These are phyloP conservation scores for Cryptosporidium ubiquitum DNA, from an alignment of 169 alveolate species.

Conservation along the genomic window DNA sequence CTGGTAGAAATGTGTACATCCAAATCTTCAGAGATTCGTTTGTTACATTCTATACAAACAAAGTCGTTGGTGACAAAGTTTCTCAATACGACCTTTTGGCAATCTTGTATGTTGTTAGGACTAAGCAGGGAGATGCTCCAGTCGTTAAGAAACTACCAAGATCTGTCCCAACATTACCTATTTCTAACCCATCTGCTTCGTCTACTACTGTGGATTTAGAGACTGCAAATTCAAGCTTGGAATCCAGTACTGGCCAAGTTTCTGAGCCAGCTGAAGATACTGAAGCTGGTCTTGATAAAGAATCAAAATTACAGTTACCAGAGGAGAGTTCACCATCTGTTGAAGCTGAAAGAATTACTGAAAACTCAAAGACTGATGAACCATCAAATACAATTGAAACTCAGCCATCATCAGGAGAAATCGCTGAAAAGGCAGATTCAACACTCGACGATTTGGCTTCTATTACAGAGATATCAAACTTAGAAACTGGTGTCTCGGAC, in stretches of 20 bases:
- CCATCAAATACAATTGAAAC: background rate
- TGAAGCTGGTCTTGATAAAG: background rate
- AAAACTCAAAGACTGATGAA: background rate
- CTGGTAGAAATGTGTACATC: constrained; percentile 65
- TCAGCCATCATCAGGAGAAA: background rate
- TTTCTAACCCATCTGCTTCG: constrained; percentile 10
- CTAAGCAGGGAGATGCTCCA: constrained; percentile 57
- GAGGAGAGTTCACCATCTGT: background rate
- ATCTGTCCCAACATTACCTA: constrained; percentile 65
- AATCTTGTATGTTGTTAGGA: constrained; percentile 14
- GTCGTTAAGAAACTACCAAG: constrained; percentile 51
- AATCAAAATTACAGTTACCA: background rate
- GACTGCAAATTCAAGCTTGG: background rate
- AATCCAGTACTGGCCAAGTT: background rate
- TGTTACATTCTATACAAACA: constrained; percentile 22
- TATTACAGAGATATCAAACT: constrained; percentile 4
- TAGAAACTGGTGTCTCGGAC: background rate
- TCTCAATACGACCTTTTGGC: constrained; percentile 47
- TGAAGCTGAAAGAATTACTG: constrained; percentile 13
- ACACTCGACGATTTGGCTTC: background rate
- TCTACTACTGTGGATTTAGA: constrained; percentile 7
- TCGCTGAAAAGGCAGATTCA: constrained; percentile 3
- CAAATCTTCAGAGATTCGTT: constrained; percentile 41
- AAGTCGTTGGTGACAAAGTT: constrained; percentile 23
- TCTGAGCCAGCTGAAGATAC: background rate